Evolutionary conservation across 371 early-diverging fungal genomes (phyloP).

Genomic region (Mortierella sp.): DNA sequence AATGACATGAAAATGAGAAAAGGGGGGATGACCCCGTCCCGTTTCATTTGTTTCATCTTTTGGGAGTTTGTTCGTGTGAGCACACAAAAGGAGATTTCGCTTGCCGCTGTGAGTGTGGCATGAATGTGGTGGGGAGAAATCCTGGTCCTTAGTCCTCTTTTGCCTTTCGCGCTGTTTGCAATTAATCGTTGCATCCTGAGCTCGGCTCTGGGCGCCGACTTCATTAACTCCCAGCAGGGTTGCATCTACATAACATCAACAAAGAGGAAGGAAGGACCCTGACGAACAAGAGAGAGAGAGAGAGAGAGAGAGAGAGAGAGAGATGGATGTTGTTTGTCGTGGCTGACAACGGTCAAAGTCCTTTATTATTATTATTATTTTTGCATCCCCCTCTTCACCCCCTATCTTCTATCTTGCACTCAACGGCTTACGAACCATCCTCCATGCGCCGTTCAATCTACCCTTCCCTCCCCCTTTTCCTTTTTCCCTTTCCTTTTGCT

Average conservation of each 20-base stretch:
- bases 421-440: conserved; percentile 6
- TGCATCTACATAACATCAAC: too few species aligned
- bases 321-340: not conserved
- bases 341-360: not conserved
- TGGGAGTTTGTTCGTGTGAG: not conserved
- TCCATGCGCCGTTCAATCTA: not conserved
- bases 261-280: too few species aligned
- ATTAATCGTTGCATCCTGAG: not conserved
- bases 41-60: conserved; percentile 37
- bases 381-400: not conserved
- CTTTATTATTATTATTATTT: not conserved
- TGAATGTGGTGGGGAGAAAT: not conserved
- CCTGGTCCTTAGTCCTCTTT: not conserved
- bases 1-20: not conserved
- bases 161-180: not conserved
- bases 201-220: not conserved
- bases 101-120: not conserved
- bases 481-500: not conserved
- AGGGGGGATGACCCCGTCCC: conserved; percentile 17
- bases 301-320: not conserved
- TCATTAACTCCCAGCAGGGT: too few species aligned
- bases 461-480: not conserved
- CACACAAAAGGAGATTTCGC: not conserved
- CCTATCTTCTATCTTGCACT: conserved; percentile 2
- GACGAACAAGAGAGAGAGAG: not conserved